Conservation (phyloP, 2,329 filamentous ascomycete genomes). For the Didymella lethalis region DNA sequence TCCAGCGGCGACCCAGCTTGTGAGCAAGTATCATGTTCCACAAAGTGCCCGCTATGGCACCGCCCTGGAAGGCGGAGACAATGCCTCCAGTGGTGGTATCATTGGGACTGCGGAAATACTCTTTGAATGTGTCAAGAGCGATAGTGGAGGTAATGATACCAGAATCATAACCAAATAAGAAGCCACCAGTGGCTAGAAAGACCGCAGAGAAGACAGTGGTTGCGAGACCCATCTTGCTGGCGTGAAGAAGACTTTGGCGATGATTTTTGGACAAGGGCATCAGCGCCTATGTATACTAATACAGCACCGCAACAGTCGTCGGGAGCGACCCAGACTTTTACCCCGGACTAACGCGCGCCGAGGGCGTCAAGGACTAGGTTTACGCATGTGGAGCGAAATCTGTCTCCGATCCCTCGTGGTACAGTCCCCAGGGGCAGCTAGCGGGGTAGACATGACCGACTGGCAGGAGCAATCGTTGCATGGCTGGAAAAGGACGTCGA, state of each 20-base stretch:
- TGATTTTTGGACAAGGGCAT: constrained; percentile 5
- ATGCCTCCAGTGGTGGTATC: constrained; percentile 42
- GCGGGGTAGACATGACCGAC: constrained; percentile 12
- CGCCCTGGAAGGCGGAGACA: constrained; percentile 51
- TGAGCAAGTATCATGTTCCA: constrained; percentile 30
- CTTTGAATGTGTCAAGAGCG: constrained; percentile 36
- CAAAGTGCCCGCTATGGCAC: constrained; percentile 33
- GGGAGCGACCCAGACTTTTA: constrained; percentile 1
- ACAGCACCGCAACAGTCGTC: not conserved
- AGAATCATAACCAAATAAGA: constrained; percentile 44
- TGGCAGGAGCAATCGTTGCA: not conserved
- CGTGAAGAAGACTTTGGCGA: constrained; percentile 6
- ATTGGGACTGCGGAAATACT: constrained; percentile 40
- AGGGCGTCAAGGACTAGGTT: not conserved
- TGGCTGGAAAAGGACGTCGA: not conserved
- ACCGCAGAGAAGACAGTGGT: constrained; percentile 30
- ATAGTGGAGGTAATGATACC: constrained; percentile 49
- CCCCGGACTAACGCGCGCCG: constrained; percentile 9
- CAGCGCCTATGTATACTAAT: constrained; percentile 7
- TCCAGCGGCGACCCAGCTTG: constrained; percentile 29
- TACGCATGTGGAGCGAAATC: constrained; percentile 8
- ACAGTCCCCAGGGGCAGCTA: constrained; percentile 1
- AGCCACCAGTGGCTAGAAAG: constrained; percentile 33
- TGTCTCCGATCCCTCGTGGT: constrained; percentile 3
- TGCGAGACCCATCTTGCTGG: constrained; percentile 26